Percentiles rank a stretch among this genome's conserved stretches.
phyloP scores from a whole-genome alignment of 31 red algal species.

The Asparagopsis taxiformis region DNA sequence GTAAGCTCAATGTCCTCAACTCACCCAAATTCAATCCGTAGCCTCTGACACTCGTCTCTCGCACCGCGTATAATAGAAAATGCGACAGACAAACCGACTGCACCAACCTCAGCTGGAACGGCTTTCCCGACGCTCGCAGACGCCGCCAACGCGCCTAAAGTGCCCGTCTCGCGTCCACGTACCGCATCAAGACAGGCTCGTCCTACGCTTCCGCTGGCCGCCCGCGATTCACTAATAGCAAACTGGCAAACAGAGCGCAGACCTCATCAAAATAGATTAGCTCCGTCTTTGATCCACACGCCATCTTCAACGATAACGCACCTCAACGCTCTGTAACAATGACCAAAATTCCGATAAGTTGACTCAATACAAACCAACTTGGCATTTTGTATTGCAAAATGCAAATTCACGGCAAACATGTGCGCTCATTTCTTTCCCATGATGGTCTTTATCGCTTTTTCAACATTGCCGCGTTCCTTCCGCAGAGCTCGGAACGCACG shows the following conservation, averaged over 20 bases:
- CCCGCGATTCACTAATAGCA: conserved; percentile 19
- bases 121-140: conserved; percentile 47
- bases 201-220: conserved; percentile 5
- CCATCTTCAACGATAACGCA: too few species aligned
- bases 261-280: too few species aligned
- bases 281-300: too few species aligned
- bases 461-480: not conserved
- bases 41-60: not conserved
- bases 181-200: not conserved
- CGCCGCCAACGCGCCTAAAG: conserved; percentile 28
- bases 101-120: conserved; percentile 13
- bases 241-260: not conserved
- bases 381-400: too few species aligned
- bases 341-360: not conserved
- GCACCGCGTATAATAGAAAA: not conserved
- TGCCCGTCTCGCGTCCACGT: not conserved
- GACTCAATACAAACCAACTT: not conserved
- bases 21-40: not conserved
- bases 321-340: too few species aligned
- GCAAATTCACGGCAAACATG: too few species aligned
- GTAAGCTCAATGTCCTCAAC: conserved; percentile 13
- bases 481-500: not conserved
- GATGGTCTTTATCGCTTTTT: not conserved
- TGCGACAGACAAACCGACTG: not conserved
- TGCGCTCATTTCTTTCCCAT: not conserved